Evolutionary conservation across 2,329 filamentous ascomycete genomes (phyloP), one percentile per base, ranked within the genome.

Genomic region (Cercospora janseana): DNA sequence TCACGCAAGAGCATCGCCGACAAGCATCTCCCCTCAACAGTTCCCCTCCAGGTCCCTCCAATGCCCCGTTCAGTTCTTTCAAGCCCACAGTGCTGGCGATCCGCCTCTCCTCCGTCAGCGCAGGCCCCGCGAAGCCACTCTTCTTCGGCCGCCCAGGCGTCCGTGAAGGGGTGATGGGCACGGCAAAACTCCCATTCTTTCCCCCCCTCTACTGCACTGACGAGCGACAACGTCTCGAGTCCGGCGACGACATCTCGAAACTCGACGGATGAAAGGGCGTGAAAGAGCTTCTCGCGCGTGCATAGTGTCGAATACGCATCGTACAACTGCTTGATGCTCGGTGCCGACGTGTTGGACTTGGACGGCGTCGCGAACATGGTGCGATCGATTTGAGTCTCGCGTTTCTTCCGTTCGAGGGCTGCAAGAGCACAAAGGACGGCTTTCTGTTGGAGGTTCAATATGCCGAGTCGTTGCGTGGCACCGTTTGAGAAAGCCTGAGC

Each of bases 401-500:
- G 77, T 59, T 81, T 85, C 56, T 82, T 83, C 61, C 86, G 88
- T 68, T 96, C 91, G n/a, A 93, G 81, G 2, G 89, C 88, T 29
- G 92, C 79, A 10, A 98, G 77, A 0, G 92, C 83, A 72, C 93
- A 98, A 7, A 98, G 78, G 0, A 92, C 90, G 3, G 92, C 93
- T 69, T 95, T 97, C 69, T 98, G 93, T 66, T 98, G 94, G 2
- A 98, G 78, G 66, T 97, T 98, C 49, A 98, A 80, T 4, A 85
- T 83, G 68, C 87, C 86, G 10, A 98, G 81, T 51, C 93, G 82
- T 61, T 96, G 89, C 9, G 79, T 81, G 1, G 90, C 87, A 27
- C 91, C 91, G 61, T 96, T 92, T 67, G 87, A 88, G 69, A 98
- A 96, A 1, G 89, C 87, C 3, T 88, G 83, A 0, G 91, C 83